phyloP scores from a whole-genome alignment of 495 filamentous ascomycete genomes.

The Sphaerosporella brunnea region DNA sequence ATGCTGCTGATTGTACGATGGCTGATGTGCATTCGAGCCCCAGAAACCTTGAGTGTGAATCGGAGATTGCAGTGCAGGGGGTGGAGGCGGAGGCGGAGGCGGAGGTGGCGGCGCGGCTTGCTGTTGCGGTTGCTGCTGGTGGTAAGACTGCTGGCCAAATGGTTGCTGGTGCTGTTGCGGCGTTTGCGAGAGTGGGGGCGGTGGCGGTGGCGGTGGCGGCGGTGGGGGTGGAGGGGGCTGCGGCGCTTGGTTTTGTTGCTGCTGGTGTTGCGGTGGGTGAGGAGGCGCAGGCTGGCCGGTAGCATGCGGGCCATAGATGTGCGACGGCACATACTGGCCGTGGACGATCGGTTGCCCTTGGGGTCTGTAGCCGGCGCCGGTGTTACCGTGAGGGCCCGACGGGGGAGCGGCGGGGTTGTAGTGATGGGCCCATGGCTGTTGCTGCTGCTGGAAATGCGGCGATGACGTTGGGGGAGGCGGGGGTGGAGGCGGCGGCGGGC shows the following conservation, averaged over 20 bases:
- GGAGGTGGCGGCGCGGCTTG: constrained; percentile 3
- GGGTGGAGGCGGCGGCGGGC: constrained; percentile 9
- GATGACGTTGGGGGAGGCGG: constrained; percentile 8
- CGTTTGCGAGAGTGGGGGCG: constrained; percentile 7
- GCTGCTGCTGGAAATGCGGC: constrained; percentile 11
- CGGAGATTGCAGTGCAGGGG: background rate
- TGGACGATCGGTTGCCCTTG: background rate
- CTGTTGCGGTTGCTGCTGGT: constrained; percentile 13
- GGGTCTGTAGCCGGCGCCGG: constrained; percentile 8
- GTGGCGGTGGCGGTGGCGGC: background rate
- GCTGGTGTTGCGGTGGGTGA: constrained; percentile 7
- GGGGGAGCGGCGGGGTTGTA: constrained; percentile 12
- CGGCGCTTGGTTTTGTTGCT: constrained; percentile 9
- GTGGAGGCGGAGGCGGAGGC: constrained; percentile 1
- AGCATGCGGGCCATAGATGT: constrained; percentile 2
- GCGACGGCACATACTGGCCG: background rate
- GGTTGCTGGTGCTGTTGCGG: too few relatives aligned
- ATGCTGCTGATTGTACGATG: background rate
- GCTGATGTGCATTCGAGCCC: constrained; percentile 1
- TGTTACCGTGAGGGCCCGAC: constrained; percentile 7
- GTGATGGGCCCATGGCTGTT: constrained; percentile 6
- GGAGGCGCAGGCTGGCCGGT: constrained; percentile 14
- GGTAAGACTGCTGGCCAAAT: too few relatives aligned
- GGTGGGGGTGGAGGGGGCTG: constrained; percentile 4
- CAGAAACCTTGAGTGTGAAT: too few relatives aligned